Percentiles rank a stretch among this genome's conserved stretches.
Conservation (phyloP, 2,329 filamentous ascomycete genomes). For the Colletotrichum magnum region DNA sequence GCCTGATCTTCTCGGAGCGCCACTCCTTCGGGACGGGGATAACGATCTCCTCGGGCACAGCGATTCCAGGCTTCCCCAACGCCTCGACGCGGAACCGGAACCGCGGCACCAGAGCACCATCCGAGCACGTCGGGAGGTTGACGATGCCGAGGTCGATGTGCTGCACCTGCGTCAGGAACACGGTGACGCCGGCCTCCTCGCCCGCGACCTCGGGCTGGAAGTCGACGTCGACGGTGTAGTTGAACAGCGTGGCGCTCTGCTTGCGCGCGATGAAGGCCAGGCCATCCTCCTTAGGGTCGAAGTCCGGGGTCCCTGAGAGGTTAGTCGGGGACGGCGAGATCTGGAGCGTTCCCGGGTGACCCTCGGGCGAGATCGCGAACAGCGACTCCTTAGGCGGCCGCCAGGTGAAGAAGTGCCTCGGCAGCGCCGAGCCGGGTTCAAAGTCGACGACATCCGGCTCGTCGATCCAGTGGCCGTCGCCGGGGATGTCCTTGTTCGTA, state of each 20-base stretch:
- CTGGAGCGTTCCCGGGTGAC: conserved; percentile 54
- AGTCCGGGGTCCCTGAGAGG: conserved; percentile 42
- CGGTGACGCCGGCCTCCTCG: conserved; percentile 67
- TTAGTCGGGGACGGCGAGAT: conserved; percentile 42
- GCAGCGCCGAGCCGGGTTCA: conserved; percentile 51
- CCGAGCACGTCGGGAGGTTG: conserved; percentile 44
- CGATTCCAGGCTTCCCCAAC: conserved; percentile 50
- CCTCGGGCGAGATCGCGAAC: conserved; percentile 54
- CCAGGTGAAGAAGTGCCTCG: conserved; percentile 62
- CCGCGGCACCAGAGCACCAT: conserved; percentile 49
- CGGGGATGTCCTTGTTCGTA: conserved; percentile 49
- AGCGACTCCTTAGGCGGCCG: conserved; percentile 56
- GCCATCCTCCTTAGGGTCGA: conserved; percentile 59
- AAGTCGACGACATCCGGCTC: conserved; percentile 64
- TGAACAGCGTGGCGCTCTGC: conserved; percentile 70
- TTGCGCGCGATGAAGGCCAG: conserved; percentile 65
- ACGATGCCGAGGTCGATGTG: conserved; percentile 64
- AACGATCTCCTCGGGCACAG: conserved; percentile 53
- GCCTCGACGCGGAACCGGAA: conserved; percentile 59
- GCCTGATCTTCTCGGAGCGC: conserved; percentile 50
- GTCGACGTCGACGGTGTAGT: conserved; percentile 61
- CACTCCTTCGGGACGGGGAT: conserved; percentile 56
- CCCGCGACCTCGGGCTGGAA: conserved; percentile 54
- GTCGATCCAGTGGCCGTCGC: conserved; percentile 57
- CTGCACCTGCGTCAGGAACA: conserved; percentile 68